A percentile compares a stretch with the other conserved stretches of the same genome.
These are phyloP conservation scores for Rhynchospora breviuscula DNA, from an alignment of 176 grass and related monocot genomes.

Conservation along the genomic window DNA sequence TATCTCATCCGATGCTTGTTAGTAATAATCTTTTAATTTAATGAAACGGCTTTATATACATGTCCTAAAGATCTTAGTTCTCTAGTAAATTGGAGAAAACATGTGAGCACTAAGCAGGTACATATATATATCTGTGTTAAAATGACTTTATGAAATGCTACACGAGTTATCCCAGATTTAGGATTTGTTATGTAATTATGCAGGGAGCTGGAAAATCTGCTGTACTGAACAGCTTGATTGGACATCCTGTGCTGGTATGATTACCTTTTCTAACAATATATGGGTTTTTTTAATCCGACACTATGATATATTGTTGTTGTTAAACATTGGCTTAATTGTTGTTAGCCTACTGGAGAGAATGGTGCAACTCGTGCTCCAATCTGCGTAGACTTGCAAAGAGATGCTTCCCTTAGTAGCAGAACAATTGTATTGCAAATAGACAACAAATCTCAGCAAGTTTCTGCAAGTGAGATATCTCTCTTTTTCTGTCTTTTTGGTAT, in stretches of 20 bases:
- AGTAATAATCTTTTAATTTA: neutral
- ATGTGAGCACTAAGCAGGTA: neutral
- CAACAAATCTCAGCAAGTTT: slow-evolving; percentile 78
- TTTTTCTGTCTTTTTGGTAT: neutral
- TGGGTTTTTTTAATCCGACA: neutral
- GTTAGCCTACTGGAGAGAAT: slow-evolving; percentile 87
- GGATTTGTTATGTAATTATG: slow-evolving; percentile 11
- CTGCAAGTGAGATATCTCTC: slow-evolving; percentile 57
- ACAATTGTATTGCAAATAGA: slow-evolving; percentile 63
- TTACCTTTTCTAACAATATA: neutral
- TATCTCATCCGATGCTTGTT: neutral
- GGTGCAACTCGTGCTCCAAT: slow-evolving; percentile 72
- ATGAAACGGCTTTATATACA: neutral
- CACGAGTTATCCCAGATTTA: neutral
- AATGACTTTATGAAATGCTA: neutral
- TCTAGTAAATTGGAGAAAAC: neutral
- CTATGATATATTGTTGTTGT: slow-evolving; percentile 11
- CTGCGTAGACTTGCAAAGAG: slow-evolving; percentile 56
- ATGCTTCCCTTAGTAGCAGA: slow-evolving; percentile 62
- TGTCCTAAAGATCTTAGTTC: neutral
- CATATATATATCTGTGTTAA: neutral
- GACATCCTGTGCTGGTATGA: slow-evolving; percentile 78
- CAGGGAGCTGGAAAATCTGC: slow-evolving; percentile 85
- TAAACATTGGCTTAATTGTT: neutral
- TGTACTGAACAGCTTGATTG: slow-evolving; percentile 74